Conservation (phyloP, 805 yeast species). For the Kodamaea kaohsiungensis region DNA sequence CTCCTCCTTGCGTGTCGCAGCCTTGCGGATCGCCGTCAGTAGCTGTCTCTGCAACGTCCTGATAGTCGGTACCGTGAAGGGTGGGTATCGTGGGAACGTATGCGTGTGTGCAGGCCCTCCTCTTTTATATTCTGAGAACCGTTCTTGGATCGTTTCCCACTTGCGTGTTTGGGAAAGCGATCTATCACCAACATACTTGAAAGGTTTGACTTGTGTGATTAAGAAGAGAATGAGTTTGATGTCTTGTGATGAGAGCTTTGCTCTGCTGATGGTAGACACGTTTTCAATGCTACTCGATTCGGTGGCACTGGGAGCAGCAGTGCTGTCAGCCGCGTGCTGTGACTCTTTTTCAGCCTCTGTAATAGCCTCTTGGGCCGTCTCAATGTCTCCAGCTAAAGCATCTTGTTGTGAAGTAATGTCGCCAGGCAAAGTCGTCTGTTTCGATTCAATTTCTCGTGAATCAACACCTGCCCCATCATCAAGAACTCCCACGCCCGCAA, state of each 20-base stretch:
- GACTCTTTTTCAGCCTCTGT: not conserved
- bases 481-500: not conserved
- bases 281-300: conserved; percentile 14
- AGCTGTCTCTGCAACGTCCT: conserved; percentile 39
- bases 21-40: conserved; percentile 33
- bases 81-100: not conserved
- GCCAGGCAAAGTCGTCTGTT: not conserved
- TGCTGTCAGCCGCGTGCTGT: not conserved
- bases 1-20: conserved; percentile 12
- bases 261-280: conserved; percentile 3
- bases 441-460: not conserved
- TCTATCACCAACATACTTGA: conserved; percentile 38
- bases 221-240: conserved; percentile 31
- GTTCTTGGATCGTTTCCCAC: conserved; percentile 35
- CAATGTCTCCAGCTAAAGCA: not conserved
- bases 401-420: not conserved
- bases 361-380: not conserved
- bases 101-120: not conserved
- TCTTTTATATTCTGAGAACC: conserved; percentile 21
- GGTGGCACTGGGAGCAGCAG: not conserved
- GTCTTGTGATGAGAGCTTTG: conserved; percentile 29
- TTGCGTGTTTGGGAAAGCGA: conserved; percentile 33
- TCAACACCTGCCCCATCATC: not conserved
- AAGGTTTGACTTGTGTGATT: conserved; percentile 33
- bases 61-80: conserved; percentile 32